A percentile compares a stretch with the other conserved stretches of the same genome.
Conservation (phyloP, 306 rosid genomes). For the Gastrolobium bilobum region DNA sequence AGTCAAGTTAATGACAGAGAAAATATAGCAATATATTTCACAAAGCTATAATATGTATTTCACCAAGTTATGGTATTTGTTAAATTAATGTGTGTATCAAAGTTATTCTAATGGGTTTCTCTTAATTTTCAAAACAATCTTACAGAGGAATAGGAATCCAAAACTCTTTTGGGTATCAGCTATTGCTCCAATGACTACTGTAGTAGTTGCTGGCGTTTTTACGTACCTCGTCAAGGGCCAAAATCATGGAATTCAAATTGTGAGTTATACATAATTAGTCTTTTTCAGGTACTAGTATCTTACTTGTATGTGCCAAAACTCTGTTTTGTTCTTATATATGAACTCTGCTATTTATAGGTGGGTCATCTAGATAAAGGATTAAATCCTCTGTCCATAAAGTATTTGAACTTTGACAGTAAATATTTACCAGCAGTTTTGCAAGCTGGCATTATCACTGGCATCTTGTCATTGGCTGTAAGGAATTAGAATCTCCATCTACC, state of each 20-base stretch:
- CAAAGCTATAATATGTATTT: too few species aligned
- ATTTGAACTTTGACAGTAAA: conserved; percentile 60
- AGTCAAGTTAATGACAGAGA: not conserved
- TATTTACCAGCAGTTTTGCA: conserved; percentile 58
- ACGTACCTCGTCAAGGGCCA: conserved; percentile 66
- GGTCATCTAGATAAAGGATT: conserved; percentile 82
- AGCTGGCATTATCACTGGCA: conserved; percentile 72
- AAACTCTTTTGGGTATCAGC: conserved; percentile 91
- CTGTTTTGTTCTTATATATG: not conserved
- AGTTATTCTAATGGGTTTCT: not conserved
- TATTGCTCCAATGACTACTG: conserved; percentile 72
- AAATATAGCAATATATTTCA: not conserved
- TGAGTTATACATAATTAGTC: conserved; percentile 40
- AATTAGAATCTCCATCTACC: not conserved
- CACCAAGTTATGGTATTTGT: not conserved
- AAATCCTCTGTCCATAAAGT: conserved; percentile 68
- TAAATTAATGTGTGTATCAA: not conserved
- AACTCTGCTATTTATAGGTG: conserved; percentile 59
- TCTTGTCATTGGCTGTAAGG: conserved; percentile 84
- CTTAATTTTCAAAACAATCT: not conserved
- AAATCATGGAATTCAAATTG: conserved; percentile 75
- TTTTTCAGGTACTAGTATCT: not conserved
- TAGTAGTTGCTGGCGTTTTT: conserved; percentile 63
- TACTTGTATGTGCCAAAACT: not conserved
- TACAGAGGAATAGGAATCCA: conserved; percentile 67